These are phyloP conservation scores for Coccinonectria pachysandricola DNA, from an alignment of 2,329 filamentous ascomycete genomes.

Conservation along the genomic window DNA sequence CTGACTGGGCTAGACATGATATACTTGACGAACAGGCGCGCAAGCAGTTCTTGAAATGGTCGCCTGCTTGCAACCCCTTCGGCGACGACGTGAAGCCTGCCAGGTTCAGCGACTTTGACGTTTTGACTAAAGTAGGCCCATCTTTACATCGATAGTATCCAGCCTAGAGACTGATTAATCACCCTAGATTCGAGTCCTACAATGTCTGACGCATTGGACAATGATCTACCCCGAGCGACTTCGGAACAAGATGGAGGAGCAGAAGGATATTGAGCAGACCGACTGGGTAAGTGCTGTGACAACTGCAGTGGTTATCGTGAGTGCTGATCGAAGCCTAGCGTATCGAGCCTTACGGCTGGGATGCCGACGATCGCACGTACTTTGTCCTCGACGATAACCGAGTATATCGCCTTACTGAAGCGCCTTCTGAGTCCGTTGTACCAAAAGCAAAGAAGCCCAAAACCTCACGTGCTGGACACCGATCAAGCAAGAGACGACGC, in stretches of 20 bases:
- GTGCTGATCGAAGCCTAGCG: conserved; percentile 33
- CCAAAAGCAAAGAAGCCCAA: conserved; percentile 56
- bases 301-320: background rate
- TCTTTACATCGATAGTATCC: background rate
- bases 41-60: conserved; percentile 77
- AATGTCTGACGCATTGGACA: conserved; percentile 83
- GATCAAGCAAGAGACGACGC: conserved; percentile 65
- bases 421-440: conserved; percentile 50
- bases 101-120: conserved; percentile 71
- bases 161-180: background rate
- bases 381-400: conserved; percentile 91
- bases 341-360: conserved; percentile 81
- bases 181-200: conserved; percentile 59
- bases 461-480: conserved; percentile 36
- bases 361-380: conserved; percentile 75
- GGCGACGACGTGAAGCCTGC: conserved; percentile 62
- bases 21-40: conserved; percentile 91
- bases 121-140: conserved; percentile 59
- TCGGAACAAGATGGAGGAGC: conserved; percentile 74
- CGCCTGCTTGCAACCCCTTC: conserved; percentile 72
- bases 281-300: conserved; percentile 61
- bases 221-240: conserved; percentile 81
- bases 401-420: conserved; percentile 78
- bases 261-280: conserved; percentile 70
- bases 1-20: too few relatives aligned